A percentile compares a stretch with the other conserved stretches of the same genome.
phyloP scores from a whole-genome alignment of 768 basidiomycete genomes.

The Stropharia rugosoannulata region DNA sequence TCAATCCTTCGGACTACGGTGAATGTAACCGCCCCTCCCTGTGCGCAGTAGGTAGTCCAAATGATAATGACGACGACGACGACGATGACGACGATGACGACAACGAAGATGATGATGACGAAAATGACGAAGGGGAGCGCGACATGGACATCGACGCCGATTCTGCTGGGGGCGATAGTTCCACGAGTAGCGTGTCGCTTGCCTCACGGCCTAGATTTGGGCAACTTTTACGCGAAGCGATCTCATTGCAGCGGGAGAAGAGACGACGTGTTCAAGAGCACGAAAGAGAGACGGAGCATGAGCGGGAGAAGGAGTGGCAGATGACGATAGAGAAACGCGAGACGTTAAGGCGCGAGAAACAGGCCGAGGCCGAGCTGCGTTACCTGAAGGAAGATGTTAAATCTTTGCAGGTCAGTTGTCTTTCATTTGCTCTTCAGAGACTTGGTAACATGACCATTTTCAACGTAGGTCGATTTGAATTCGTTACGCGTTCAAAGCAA shows the following conservation, averaged over 20 bases:
- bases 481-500: slow-evolving; percentile 44
- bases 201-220: no score
- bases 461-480: slow-evolving; percentile 18
- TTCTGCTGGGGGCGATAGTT: background rate
- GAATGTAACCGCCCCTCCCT: background rate
- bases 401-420: slow-evolving; percentile 6
- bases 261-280: background rate
- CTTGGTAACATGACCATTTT: no score
- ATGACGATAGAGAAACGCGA: background rate
- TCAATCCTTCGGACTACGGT: no score
- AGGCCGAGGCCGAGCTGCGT: background rate
- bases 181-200: no score
- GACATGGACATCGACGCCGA: slow-evolving; percentile 3
- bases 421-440: background rate
- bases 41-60: background rate
- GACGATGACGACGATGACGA: background rate
- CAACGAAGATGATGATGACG: background rate
- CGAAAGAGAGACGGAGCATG: background rate
- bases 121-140: background rate
- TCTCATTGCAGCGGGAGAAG: background rate
- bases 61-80: background rate
- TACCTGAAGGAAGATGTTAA: background rate
- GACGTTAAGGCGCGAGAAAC: background rate
- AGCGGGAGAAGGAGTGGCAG: background rate
- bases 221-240: background rate